Conservation (phyloP, 495 filamentous ascomycete genomes). For the Amorphotheca resinae region DNA sequence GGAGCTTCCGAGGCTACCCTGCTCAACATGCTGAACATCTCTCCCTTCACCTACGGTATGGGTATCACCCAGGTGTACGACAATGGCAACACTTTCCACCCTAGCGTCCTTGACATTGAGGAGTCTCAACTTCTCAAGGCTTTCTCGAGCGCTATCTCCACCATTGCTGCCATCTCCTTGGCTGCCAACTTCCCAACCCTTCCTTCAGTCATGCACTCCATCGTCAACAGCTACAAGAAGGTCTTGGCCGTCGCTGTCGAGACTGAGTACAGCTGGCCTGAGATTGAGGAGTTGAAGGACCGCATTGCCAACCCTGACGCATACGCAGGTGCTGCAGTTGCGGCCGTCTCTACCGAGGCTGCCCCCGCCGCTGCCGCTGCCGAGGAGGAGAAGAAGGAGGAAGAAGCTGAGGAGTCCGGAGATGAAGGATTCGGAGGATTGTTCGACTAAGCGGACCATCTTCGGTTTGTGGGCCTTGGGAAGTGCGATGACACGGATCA, state of each 20-base stretch:
- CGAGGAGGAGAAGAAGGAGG: slow-evolving; percentile 44
- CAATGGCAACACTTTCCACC: slow-evolving; percentile 77
- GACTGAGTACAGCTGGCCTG: slow-evolving; percentile 89
- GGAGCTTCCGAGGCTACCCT: slow-evolving; percentile 96
- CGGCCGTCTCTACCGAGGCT: slow-evolving; percentile 32
- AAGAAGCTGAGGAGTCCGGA: slow-evolving; percentile 47
- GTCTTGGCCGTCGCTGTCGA: slow-evolving; percentile 77
- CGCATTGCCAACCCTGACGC: slow-evolving; percentile 96
- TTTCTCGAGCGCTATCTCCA: slow-evolving; percentile 69
- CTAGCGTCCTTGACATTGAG: slow-evolving; percentile 78
- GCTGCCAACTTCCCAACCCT: slow-evolving; percentile 89
- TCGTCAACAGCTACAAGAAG: slow-evolving; percentile 98
- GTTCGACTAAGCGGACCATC: slow-evolving; percentile 34
- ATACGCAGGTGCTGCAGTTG: slow-evolving; percentile 67
- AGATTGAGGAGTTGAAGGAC: slow-evolving; percentile 96
- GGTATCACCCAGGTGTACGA: slow-evolving; percentile 92
- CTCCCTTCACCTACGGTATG: slow-evolving; percentile 99
- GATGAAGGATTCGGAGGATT: slow-evolving; percentile 56
- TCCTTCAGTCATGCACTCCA: slow-evolving; percentile 88
- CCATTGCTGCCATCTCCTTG: slow-evolving; percentile 83
- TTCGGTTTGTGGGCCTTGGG: slow-evolving; percentile 10
- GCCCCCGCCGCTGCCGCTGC: slow-evolving; percentile 35
- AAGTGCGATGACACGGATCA: slow-evolving; percentile 9
- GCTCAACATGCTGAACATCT: slow-evolving; percentile 99
- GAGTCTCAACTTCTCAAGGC: slow-evolving; percentile 81